Evolutionary conservation across 2,329 filamentous ascomycete species (phyloP), one percentile per base, ranked within the genome.

Genomic region (Ramularia endophylla): DNA sequence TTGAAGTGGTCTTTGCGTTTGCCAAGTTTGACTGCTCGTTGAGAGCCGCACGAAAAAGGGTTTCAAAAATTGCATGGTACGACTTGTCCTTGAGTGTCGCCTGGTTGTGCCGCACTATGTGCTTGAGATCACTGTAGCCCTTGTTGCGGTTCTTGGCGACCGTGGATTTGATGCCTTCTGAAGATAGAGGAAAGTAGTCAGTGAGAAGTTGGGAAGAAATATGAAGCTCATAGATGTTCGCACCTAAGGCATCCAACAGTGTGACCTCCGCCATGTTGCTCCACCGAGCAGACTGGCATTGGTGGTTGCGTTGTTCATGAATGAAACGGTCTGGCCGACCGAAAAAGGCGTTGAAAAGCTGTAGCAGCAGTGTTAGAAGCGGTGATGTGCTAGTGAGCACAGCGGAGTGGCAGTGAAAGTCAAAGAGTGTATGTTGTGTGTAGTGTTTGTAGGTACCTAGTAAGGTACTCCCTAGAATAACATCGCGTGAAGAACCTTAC

Each of bases 51-150:
- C 76, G 74, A 58, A 95, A 95, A 2, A 97, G 68, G 1, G 78
- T 76, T 56, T 95, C 87, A 54, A 87, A 86, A 31, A 95, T 80
- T 44, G 77, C 76, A 57, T 92, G 83, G 52, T 85, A 94, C n/a
- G 77, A 76, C 59, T 84, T 85, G 59, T 94, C 87, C 32, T 52
- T 62, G 19, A 61, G 47, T 48, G 59, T 68, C 19, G 61, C 65
- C 52, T 67, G 72, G 52, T 75, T 75, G 52, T 74, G 68, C 39
- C 70, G 68, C 22, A 81, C 63, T 40, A 80, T 71, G 47, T 74
- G 69, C 56, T 73, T 74, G 40, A 81, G 62, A 52, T 78, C 71
- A 48, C 68, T 67, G 44, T 80, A 62, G 22, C 72, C 77, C 44
- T 72, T 66, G 25, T 56, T 59, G 28, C 76, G 73, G 18, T 72